Evolutionary conservation across 352 stramenopile genomes (phyloP), one percentile per base, ranked within the genome.

Genomic region (Sclerospora graminicola): DNA sequence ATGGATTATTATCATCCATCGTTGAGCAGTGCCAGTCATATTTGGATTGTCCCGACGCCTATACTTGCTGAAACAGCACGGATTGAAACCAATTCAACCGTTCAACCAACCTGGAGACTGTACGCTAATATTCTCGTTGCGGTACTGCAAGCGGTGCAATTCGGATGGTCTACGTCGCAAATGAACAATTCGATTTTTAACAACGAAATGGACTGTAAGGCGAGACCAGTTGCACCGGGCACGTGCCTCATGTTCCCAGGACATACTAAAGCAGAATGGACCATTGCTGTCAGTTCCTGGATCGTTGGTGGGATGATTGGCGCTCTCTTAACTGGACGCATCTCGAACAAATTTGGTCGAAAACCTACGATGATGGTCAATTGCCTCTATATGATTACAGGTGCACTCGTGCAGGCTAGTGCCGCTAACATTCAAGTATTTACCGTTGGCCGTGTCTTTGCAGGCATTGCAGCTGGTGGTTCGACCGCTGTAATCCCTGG

Each of bases 261-360:
- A 18, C 54, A 63, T 27, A 59, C 49, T 4, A 55, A 60, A 6
- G 48, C 32, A 4, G 44, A 84, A 28, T 87, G 75, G 75, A 78
- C 58, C 5, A 67, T 64, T 27, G 63, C 70, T 15, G 63, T 83
- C 16, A 79, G 73, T 40, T 59, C 58, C 9, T 84, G 71, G 71
- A 66, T 84, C 44, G 45, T 79, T 14, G 70, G 69, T 13, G 69
- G 66, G 26, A 78, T 79, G 60, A 38, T 82, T 45, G 69, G 71
- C 9, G 48, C 49, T 39, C 56, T 85, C 3, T 26, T 56, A 7
- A 63, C 41, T 5, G 62, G 64, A 18, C 46, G 49, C 14, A 47
- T 63, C 13, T 57, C 64, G n/a, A 66, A 71, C 48, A 52, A 54
- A 30, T 66, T 66, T 32, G 64, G 64, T n/a, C 60, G 64, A 1